Evolutionary conservation across 306 rosid genomes (phyloP), one percentile per base, ranked within the genome.

Genomic region (Quercus mongolica): DNA sequence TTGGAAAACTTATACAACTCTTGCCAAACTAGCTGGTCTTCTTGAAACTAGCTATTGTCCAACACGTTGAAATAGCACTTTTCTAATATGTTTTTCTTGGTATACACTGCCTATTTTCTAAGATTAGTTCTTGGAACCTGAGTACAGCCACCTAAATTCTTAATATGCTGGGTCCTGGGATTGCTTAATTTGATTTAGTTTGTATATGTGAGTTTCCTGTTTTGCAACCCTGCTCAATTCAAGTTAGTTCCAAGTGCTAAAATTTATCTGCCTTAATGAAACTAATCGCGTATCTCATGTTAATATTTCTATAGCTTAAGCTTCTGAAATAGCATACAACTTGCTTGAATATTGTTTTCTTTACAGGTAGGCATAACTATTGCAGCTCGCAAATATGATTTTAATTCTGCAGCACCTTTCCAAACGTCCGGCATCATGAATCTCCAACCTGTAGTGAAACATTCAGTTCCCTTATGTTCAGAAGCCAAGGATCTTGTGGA

Each of bases 401-500:
- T 96, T 67, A 80, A 74, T 74, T 90, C 96, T 26, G 20, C 86
- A 17, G 63, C 93, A 59, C 99, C 98, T 21, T 96, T 96, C 87
- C 96, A 90, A 81, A 74, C 89, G 65, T 87, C 92, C 69, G 98
- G 93, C 89, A 78, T 96, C 78, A 82, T 91, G 87, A 90, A 91
- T 87, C 81, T 96, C 58, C 92, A 90, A 83, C 98, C 99, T 4
- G 97, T 96, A 52, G 91, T 96, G 78, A 96, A 96, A 87, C 97
- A 96, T 87, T 93, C 98, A 21, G 92, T 95, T 83, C 99, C 99
- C 63, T 56, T 91, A 33, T 88, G 98, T 84, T 90, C 93, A 62
- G 99, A 96, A 90, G 99, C 99, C 74, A 96, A 96, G 88, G 97
- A 96, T 38, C 97, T 96, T 62, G 90, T 96, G 74, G 99, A 96